Conservation (phyloP, 148 eudicot species). For the Nepenthes gracilis region DNA sequence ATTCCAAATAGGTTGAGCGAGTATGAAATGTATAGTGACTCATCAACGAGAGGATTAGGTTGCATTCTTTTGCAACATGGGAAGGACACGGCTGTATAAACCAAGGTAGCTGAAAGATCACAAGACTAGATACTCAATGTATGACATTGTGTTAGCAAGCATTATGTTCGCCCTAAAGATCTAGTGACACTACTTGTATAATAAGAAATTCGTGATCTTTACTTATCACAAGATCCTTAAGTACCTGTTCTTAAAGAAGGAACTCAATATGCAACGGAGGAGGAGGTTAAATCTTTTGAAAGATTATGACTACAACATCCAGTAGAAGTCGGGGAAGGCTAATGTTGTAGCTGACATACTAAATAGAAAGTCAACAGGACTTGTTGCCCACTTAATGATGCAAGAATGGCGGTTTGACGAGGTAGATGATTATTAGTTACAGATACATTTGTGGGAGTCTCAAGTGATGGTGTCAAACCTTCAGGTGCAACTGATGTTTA, state of each 20-base stretch:
- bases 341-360: neutral
- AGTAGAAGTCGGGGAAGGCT: neutral
- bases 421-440: no score
- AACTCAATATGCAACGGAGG: neutral
- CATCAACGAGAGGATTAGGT: neutral
- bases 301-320: neutral
- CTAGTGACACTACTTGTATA: neutral
- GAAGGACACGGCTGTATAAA: neutral
- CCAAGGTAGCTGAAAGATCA: neutral
- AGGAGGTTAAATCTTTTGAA: neutral
- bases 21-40: neutral
- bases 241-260: neutral
- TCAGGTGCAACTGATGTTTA: no score
- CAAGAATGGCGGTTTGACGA: no score
- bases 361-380: neutral
- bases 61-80: neutral
- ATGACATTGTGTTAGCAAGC: neutral
- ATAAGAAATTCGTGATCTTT: neutral
- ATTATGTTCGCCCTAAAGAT: neutral
- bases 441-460: no score
- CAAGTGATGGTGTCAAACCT: no score
- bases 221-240: neutral
- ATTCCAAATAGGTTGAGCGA: neutral
- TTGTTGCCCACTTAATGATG: no score
- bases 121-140: neutral